Conservation (phyloP, 192 early-diverging fungal genomes). For the Mortierella antarctica region DNA sequence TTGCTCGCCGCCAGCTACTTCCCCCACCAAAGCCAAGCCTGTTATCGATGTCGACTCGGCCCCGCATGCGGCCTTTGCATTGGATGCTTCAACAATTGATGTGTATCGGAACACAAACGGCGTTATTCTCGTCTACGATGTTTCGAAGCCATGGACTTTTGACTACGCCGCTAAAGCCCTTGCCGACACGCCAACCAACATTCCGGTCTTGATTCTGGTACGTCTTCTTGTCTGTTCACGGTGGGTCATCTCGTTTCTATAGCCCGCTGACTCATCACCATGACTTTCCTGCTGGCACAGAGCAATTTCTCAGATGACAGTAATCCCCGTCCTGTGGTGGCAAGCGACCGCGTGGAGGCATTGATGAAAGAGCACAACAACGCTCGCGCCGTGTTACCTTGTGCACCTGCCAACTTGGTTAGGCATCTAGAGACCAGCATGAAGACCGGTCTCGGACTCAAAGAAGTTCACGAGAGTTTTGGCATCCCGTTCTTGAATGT, state of each 20-base stretch:
- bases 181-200: conserved; percentile 51
- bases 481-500: conserved; percentile 69
- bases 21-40: conserved; percentile 27
- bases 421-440: conserved; percentile 66
- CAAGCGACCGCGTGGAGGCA: conserved; percentile 9
- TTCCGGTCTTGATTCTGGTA: conserved; percentile 65
- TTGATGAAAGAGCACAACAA: conserved; percentile 30
- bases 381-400: conserved; percentile 11
- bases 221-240: neutral
- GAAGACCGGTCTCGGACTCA: conserved; percentile 61
- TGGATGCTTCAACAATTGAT: conserved; percentile 69
- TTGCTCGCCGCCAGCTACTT: conserved; percentile 11
- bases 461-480: conserved; percentile 65
- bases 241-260: neutral
- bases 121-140: conserved; percentile 66
- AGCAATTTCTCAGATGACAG: conserved; percentile 56
- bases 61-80: conserved; percentile 44
- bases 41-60: neutral
- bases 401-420: conserved; percentile 59
- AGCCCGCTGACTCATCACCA: neutral
- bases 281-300: conserved; percentile 9
- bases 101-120: conserved; percentile 70
- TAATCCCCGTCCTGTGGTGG: conserved; percentile 1
- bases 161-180: conserved; percentile 63
- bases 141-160: conserved; percentile 72